phyloP scores from a whole-genome alignment of 2,329 filamentous ascomycete genomes.

The Diplocarpon rosae region DNA sequence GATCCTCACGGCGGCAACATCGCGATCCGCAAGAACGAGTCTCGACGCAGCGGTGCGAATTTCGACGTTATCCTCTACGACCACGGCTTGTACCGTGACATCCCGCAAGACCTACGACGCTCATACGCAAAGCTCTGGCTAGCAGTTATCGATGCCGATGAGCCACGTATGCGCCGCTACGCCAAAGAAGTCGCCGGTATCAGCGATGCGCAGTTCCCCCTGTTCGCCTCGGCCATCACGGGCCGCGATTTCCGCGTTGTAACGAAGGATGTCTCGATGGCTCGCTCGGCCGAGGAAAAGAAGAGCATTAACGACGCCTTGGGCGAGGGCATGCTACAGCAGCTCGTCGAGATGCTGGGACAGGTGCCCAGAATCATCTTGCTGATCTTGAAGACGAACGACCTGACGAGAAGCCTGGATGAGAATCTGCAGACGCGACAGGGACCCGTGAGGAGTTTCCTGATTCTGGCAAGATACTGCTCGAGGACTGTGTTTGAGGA shows the following conservation, averaged over 20 bases:
- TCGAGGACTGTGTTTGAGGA: slow-evolving; percentile 55
- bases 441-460: slow-evolving; percentile 52
- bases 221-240: slow-evolving; percentile 94
- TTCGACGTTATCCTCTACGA: slow-evolving; percentile 97
- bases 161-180: slow-evolving; percentile 76
- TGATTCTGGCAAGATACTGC: slow-evolving; percentile 60
- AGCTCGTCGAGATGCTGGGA: slow-evolving; percentile 79
- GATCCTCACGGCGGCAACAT: slow-evolving; percentile 96
- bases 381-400: slow-evolving; percentile 94
- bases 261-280: slow-evolving; percentile 40
- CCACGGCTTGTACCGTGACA: slow-evolving; percentile 91
- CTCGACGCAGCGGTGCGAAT: slow-evolving; percentile 49
- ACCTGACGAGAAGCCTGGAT: slow-evolving; percentile 85
- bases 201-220: slow-evolving; percentile 77
- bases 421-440: slow-evolving; percentile 72
- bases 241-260: slow-evolving; percentile 81
- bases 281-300: slow-evolving; percentile 65
- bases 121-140: slow-evolving; percentile 97
- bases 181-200: slow-evolving; percentile 83
- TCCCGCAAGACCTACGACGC: slow-evolving; percentile 64
- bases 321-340: slow-evolving; percentile 77
- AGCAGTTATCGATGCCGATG: slow-evolving; percentile 83
- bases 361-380: slow-evolving; percentile 87
- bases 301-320: slow-evolving; percentile 75
- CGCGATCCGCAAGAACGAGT: slow-evolving; percentile 67